These are phyloP conservation scores for Hydrangea macrophylla DNA, from an alignment of 148 eudicot genomes.

Conservation along the genomic window DNA sequence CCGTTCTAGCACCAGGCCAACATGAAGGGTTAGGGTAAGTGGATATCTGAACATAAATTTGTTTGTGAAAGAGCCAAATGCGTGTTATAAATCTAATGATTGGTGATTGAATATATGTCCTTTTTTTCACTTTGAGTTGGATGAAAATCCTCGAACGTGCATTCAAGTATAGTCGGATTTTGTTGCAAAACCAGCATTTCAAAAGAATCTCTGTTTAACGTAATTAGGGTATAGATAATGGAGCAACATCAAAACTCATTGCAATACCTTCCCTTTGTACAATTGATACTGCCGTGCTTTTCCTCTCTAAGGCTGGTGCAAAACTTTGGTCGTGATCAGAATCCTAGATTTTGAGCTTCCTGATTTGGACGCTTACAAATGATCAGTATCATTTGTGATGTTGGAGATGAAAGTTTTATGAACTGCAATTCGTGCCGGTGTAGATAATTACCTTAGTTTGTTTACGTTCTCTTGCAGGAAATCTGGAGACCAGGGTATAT, in stretches of 20 bases:
- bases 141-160: too few species aligned
- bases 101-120: neutral
- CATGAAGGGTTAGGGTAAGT: slow-evolving; percentile 90
- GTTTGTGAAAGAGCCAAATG: neutral
- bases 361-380: too few species aligned
- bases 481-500: slow-evolving; percentile 71
- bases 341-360: neutral
- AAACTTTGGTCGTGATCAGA: neutral
- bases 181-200: neutral
- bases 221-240: too few species aligned
- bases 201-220: too few species aligned
- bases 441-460: slow-evolving; percentile 10
- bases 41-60: neutral
- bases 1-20: slow-evolving; percentile 92
- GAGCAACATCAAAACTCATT: neutral
- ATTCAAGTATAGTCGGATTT: too few species aligned
- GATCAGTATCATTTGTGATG: too few species aligned
- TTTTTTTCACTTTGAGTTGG: too few species aligned
- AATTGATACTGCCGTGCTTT: too few species aligned
- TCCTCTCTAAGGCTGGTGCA: too few species aligned
- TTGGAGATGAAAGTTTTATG: too few species aligned
- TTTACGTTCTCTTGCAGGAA: slow-evolving; percentile 43
- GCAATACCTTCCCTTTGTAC: neutral
- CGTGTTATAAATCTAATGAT: neutral
- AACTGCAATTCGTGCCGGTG: too few species aligned